These are phyloP conservation scores for Xylaria sp. DNA, from an alignment of 2,329 filamentous ascomycete species.

Conservation along the genomic window DNA sequence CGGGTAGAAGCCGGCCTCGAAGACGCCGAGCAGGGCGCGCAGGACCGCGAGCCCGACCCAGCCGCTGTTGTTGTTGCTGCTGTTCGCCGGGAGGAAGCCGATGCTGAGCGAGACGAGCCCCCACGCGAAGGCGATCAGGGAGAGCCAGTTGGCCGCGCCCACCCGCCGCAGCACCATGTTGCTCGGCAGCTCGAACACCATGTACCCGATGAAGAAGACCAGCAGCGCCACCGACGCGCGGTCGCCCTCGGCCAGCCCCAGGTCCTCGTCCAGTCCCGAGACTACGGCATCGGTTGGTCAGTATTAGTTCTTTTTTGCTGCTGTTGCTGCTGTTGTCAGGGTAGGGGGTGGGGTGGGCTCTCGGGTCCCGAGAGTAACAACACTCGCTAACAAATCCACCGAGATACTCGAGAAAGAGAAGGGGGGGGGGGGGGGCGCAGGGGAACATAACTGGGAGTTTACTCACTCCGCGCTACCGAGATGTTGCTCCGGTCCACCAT, in stretches of 20 bases:
- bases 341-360: too few species aligned
- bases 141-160: slow-evolving; percentile 34
- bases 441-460: too few species aligned
- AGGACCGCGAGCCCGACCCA: slow-evolving; percentile 34
- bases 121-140: slow-evolving; percentile 38
- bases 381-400: too few species aligned
- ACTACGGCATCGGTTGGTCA: too few species aligned
- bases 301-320: too few species aligned
- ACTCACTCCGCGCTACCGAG: slow-evolving; percentile 38
- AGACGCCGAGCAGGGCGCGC: slow-evolving; percentile 47
- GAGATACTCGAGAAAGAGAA: too few species aligned
- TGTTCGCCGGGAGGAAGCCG: slow-evolving; percentile 24
- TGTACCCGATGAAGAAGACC: slow-evolving; percentile 38
- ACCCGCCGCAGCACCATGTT: slow-evolving; percentile 38
- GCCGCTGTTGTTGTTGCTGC: slow-evolving; percentile 17
- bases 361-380: too few species aligned
- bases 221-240: slow-evolving; percentile 37
- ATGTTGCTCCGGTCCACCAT: slow-evolving; percentile 38
- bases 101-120: slow-evolving; percentile 37
- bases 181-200: slow-evolving; percentile 37
- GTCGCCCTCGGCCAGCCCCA: slow-evolving; percentile 39
- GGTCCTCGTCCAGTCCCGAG: slow-evolving; percentile 38
- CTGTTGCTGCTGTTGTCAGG: too few species aligned
- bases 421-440: too few species aligned
- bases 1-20: slow-evolving; percentile 49